These are phyloP conservation scores for Mycocentrospora acerina DNA, from an alignment of 2,329 filamentous ascomycete genomes.

Conservation along the genomic window DNA sequence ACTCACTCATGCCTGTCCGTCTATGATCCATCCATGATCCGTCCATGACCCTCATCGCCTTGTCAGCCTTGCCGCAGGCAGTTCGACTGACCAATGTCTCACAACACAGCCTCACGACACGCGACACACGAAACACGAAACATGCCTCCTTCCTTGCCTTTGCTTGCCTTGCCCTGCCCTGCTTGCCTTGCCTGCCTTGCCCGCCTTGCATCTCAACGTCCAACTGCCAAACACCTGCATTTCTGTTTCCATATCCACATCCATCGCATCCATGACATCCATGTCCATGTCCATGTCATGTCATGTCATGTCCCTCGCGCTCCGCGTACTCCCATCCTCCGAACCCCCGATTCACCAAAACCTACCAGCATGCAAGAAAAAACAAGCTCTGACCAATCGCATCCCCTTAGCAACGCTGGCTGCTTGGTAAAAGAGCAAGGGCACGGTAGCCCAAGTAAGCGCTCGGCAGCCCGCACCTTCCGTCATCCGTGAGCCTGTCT, in stretches of 20 bases:
- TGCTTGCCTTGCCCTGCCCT: too few species aligned
- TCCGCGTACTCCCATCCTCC: too few species aligned
- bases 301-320: too few species aligned
- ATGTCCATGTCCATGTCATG: too few species aligned
- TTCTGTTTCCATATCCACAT: too few species aligned
- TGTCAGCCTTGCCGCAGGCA: conserved; percentile 21
- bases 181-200: too few species aligned
- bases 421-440: conserved; percentile 4
- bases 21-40: not conserved
- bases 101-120: conserved; percentile 5
- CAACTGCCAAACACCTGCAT: too few species aligned
- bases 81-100: conserved; percentile 2
- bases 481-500: conserved; percentile 10
- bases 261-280: too few species aligned
- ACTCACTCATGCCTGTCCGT: too few species aligned
- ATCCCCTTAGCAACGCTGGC: conserved; percentile 6
- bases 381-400: conserved; percentile 12
- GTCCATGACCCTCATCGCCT: not conserved
- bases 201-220: too few species aligned
- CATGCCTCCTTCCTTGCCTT: conserved; percentile 1
- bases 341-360: conserved; percentile 1
- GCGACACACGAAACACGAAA: too few species aligned
- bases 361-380: not conserved
- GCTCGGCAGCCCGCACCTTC: conserved; percentile 25
- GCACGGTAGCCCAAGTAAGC: conserved; percentile 16